These are phyloP conservation scores for Haematococcus sp. DNA, from an alignment of 139 green algal genomes.

Conservation along the genomic window DNA sequence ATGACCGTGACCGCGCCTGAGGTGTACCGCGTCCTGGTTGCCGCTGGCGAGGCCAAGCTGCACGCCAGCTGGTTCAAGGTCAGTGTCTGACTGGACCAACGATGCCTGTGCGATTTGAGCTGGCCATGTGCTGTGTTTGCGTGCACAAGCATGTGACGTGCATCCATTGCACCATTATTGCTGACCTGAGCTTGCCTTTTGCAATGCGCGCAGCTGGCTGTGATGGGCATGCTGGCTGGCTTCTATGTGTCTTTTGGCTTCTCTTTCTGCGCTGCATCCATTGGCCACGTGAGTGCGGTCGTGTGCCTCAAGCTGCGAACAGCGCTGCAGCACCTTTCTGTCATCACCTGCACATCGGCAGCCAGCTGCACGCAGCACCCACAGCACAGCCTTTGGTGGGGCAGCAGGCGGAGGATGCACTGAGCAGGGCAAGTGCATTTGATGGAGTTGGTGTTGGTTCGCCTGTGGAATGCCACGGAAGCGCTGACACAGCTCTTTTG, in stretches of 20 bases:
- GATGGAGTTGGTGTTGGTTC: too few relatives aligned
- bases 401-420: too few relatives aligned
- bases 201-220: slow-evolving; percentile 17
- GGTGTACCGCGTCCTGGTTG: background rate
- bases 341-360: slow-evolving; percentile 11
- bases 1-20: background rate
- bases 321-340: too few relatives aligned
- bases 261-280: slow-evolving; percentile 50
- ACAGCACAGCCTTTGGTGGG: too few relatives aligned
- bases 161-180: too few relatives aligned
- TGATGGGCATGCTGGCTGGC: slow-evolving; percentile 34
- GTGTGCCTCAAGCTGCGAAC: background rate
- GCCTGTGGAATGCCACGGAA: background rate
- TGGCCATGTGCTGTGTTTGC: too few relatives aligned
- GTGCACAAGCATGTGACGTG: too few relatives aligned
- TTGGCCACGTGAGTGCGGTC: slow-evolving; percentile 21
- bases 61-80: slow-evolving; percentile 9
- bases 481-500: too few relatives aligned
- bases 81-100: background rate
- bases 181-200: too few relatives aligned
- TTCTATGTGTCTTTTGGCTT: slow-evolving; percentile 45
- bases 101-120: too few relatives aligned
- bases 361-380: background rate
- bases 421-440: too few relatives aligned
- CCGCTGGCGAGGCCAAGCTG: background rate